Base-by-base conservation (phyloP, 257 asterid species). In the Gynochthodes officinalis region DNA sequence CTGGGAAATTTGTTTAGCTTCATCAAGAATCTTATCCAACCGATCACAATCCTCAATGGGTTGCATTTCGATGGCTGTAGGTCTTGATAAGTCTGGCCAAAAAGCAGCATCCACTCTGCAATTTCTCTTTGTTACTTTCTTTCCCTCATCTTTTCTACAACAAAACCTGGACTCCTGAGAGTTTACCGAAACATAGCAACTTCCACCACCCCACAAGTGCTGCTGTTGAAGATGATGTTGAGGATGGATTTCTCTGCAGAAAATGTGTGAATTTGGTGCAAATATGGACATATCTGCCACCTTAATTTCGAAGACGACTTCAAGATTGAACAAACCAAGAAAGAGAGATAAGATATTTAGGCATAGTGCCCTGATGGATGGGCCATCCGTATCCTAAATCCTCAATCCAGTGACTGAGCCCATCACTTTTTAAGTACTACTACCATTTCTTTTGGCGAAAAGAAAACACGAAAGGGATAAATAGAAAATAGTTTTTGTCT, bases 11-110 rank as follows among this genome's bases (percentile, higher is more conserved):
- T 84, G 77, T 49, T 82, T 78, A 54, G 98, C 90, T 12, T 71
- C 81, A 7, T 72, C 84, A 75, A 92, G 80, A 83, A 90, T 88
- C 86, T 64, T 87, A 77, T 90, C 96, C 59, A 92, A 82, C 23
- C 87, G 89, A 32, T 89, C 88, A 70, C 39, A 76, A 76, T 82
- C 83, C 59, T 61, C 79, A 69, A 90, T 86, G 37, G 86, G 73
- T 77, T 84, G 83, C 96, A 91, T 86, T 74, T 83, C 91, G 46
- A 86, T 58, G 0, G 79, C 4, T 5, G 65, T 30, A 0, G 91
- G 86, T 69, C 82, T 81, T 25, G 76, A 83, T 30, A 84, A 7
- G 23, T 84, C 96, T 0, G 89, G 73, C 93, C 90, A 88, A 50
- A 84, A 86, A 9, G 77, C 87, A 15, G 66, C 55, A 2, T 42